phyloP scores from a whole-genome alignment of 148 eudicot species.

The Vaccinium corymbosum region DNA sequence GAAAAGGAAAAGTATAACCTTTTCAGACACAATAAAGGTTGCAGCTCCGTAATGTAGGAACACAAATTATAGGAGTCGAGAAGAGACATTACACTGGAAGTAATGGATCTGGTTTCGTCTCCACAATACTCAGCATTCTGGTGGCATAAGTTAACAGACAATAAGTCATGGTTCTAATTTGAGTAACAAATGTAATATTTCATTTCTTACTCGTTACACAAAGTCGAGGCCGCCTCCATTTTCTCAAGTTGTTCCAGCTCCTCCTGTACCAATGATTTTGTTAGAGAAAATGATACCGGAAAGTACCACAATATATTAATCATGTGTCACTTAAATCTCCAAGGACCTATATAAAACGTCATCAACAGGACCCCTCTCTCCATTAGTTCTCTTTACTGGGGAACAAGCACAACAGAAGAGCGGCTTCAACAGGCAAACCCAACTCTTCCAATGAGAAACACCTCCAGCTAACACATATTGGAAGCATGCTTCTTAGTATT shows the following conservation, averaged over 20 bases:
- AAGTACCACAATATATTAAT: neutral
- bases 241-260: conserved; percentile 76
- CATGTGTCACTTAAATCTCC: neutral
- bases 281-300: neutral
- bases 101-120: conserved; percentile 83
- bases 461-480: neutral
- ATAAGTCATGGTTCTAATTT: neutral
- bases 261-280: conserved; percentile 42
- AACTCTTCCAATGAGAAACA: neutral
- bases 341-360: neutral
- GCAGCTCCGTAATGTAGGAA: neutral
- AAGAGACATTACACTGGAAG: conserved; percentile 57
- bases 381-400: neutral
- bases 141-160: conserved; percentile 1
- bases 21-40: neutral
- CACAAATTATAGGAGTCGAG: neutral
- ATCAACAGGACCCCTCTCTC: too few species aligned
- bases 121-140: conserved; percentile 54
- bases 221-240: conserved; percentile 59
- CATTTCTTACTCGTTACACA: conserved; percentile 67
- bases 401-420: neutral
- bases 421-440: neutral
- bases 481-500: neutral
- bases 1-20: neutral
- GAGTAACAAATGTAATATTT: neutral